Base-by-base conservation (phyloP, 176 grass and related monocot genomes). In the Saccharum officinarum region DNA sequence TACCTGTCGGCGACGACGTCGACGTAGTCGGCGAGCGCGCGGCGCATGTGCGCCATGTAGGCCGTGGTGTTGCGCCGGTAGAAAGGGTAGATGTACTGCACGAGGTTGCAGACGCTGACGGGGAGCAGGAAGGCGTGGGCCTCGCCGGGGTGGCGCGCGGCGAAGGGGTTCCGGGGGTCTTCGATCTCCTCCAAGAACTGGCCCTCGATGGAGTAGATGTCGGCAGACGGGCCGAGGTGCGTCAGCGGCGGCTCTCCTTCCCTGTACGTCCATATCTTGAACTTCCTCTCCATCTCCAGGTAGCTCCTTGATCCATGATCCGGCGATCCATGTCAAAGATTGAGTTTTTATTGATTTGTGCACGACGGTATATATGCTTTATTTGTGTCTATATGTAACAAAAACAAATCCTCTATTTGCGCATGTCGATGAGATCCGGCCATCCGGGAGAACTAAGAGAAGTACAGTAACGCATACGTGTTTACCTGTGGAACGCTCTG, bases 131-230 rank as follows among this genome's bases (percentile, higher is more conserved):
- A 98, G 23, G 83, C 89, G 65, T 98, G 80, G 2, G 95, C 95
- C 79, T 98, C 89, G 17, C 34, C 84, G 2, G 91, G 89, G 42
- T 71, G 33, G 42, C 69, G 61, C 0, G 91, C 89, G 4, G 86
- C 66, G 85, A 98, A 95, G 30, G 73, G 91, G 83, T 87, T 98
- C 66, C 23, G 47, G 9, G 78, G 64, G 28, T 95, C 92, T 67
- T 95, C 95, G 52, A 98, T 88, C 91, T 98, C 95, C 74, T 82
- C 80, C 65, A 98, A 62, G 83, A 98, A 98, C 82, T 98, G 89
- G 8, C 92, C 95, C 87, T 95, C 92, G 15, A 95, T 98, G 50
- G 95, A 92, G 83, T 98, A 98, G 77, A 98, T 98, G 87, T 84
- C 87, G 0, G 89, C 73, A 41, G 79, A 55, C 13, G 92, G 91